Percentiles rank a stretch among this genome's conserved stretches.
phyloP scores from a whole-genome alignment of 208 protist genomes.

The Wallacemonas sp. region DNA sequence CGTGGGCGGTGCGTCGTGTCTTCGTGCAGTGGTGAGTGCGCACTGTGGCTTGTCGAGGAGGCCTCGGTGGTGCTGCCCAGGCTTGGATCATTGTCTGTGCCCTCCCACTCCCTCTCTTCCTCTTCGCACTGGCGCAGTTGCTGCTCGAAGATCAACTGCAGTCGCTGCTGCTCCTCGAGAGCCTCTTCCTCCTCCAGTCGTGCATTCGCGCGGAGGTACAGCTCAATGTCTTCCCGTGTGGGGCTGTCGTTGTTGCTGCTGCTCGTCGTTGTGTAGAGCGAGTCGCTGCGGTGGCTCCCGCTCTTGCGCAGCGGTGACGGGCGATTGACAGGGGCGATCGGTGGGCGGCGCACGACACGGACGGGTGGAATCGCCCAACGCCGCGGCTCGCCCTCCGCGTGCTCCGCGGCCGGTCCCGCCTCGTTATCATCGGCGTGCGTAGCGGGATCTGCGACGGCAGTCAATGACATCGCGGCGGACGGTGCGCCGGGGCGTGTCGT shows the following conservation, averaged over 20 bases:
- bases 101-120: neutral
- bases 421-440: too few relatives aligned
- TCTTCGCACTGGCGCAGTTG: neutral
- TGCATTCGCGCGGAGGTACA: slow-evolving; percentile 3
- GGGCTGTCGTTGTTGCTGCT: slow-evolving; percentile 6
- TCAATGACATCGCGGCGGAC: too few relatives aligned
- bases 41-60: too few relatives aligned
- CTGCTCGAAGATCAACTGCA: slow-evolving; percentile 3
- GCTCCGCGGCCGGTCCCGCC: too few relatives aligned
- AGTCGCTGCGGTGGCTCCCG: slow-evolving; percentile 2
- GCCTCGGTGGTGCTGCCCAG: neutral
- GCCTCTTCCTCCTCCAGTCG: slow-evolving; percentile 4
- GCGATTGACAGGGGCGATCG: slow-evolving; percentile 2
- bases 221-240: neutral
- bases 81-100: neutral
- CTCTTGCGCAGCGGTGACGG: slow-evolving; percentile 4
- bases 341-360: slow-evolving; percentile 3
- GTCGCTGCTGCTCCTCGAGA: neutral
- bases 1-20: too few relatives aligned
- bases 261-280: slow-evolving; percentile 9
- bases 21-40: too few relatives aligned
- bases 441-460: too few relatives aligned
- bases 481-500: too few relatives aligned
- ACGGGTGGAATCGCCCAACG: slow-evolving; percentile 2
- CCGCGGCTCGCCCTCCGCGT: neutral